Evolutionary conservation across 345 rosid species (phyloP).

Genomic region (Citrus sp.): DNA sequence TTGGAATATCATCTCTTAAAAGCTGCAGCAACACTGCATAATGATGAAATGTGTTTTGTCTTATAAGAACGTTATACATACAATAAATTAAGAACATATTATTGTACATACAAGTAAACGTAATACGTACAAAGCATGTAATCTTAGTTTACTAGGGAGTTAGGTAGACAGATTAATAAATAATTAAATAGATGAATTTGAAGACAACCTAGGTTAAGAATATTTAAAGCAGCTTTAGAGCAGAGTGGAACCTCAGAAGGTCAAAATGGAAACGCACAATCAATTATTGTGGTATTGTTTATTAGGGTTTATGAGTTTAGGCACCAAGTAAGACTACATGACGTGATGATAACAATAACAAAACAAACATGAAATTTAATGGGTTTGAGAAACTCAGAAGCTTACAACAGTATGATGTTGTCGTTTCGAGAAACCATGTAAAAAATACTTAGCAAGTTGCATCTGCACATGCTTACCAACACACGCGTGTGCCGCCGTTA

Average conservation of each 20-base stretch:
- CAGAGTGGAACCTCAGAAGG: neutral
- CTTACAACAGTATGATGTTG: neutral
- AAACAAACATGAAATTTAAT: neutral
- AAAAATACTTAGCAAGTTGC: neutral
- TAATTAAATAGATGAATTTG: neutral
- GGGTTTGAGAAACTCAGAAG: neutral
- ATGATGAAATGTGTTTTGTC: slow-evolving; percentile 8
- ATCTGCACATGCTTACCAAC: neutral
- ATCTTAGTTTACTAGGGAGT: slow-evolving; percentile 3
- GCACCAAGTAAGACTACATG: slow-evolving; percentile 2
- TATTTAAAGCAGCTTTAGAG: neutral
- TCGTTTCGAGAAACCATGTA: neutral
- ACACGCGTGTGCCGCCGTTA: neutral
- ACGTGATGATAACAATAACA: neutral
- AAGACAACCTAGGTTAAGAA: neutral
- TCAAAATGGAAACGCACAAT: neutral
- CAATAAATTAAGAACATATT: neutral
- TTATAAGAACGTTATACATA: neutral
- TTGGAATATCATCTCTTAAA: neutral
- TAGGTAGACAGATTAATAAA: neutral
- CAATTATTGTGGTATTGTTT: neutral
- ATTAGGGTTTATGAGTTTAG: neutral
- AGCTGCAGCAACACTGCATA: neutral
- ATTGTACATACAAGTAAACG: neutral
- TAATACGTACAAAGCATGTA: slow-evolving; percentile 22